Percentiles rank a stretch among this genome's conserved stretches.
phyloP scores from a whole-genome alignment of 371 early-diverging fungal species.

The Phascolomyces articulosus region DNA sequence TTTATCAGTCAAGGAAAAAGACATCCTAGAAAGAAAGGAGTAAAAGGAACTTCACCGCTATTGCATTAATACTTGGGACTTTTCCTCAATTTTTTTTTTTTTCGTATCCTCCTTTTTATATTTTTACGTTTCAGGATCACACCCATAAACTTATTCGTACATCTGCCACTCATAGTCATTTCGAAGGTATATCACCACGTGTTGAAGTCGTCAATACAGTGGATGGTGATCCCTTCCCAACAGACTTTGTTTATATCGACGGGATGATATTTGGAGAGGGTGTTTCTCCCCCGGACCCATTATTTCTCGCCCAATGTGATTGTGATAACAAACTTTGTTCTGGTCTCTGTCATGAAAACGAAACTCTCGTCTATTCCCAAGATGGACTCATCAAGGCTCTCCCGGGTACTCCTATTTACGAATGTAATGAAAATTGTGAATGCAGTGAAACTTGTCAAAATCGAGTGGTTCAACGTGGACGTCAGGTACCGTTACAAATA shows the following conservation, averaged over 20 bases:
- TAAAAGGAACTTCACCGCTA: too few species aligned
- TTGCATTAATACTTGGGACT: too few species aligned
- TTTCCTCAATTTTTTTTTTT: too few species aligned
- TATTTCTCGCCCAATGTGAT: slow-evolving; percentile 37
- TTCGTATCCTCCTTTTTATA: background rate
- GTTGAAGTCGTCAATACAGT: slow-evolving; percentile 57
- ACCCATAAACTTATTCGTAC: background rate
- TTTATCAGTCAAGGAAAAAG: too few species aligned
- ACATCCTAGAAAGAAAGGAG: too few species aligned
- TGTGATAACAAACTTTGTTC: slow-evolving; percentile 29
- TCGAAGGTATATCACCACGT: slow-evolving; percentile 25
- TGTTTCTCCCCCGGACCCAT: slow-evolving; percentile 47
- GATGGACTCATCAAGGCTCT: slow-evolving; percentile 36
- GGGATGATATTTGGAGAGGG: slow-evolving; percentile 36
- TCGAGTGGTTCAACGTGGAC: slow-evolving; percentile 70
- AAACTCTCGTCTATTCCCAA: slow-evolving; percentile 30
- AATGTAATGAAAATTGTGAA: slow-evolving; percentile 68
- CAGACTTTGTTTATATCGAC: slow-evolving; percentile 53
- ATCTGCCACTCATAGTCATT: background rate
- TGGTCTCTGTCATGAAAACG: slow-evolving; percentile 25
- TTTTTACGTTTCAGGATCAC: background rate
- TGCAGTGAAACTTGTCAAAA: slow-evolving; percentile 66
- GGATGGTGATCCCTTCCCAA: slow-evolving; percentile 51
- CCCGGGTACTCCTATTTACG: slow-evolving; percentile 51
- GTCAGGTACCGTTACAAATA: slow-evolving; percentile 54